Evolutionary conservation across 371 early-diverging fungal genomes (phyloP).

Genomic region (Lichtheimia ramosa): DNA sequence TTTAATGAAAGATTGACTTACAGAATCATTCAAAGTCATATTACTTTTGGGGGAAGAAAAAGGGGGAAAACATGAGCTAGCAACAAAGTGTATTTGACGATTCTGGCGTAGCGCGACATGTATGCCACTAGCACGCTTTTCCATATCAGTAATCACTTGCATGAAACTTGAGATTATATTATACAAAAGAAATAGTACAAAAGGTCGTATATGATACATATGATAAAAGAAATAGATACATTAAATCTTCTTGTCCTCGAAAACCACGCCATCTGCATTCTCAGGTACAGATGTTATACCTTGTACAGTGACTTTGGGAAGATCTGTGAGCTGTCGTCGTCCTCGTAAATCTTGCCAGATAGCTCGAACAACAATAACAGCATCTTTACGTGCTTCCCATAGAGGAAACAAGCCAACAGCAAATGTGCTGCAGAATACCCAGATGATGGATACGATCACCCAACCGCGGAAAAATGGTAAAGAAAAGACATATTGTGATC

Average conservation of each 20-base stretch:
- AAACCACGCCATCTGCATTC: slow-evolving; percentile 8
- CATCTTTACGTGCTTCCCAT: slow-evolving; percentile 52
- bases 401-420: slow-evolving; percentile 63
- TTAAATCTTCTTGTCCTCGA: slow-evolving; percentile 17
- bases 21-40: too few relatives aligned
- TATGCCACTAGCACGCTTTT: too few relatives aligned
- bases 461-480: slow-evolving; percentile 67
- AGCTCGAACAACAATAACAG: slow-evolving; percentile 37
- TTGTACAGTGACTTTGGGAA: background rate
- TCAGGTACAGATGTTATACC: background rate
- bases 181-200: too few relatives aligned
- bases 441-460: slow-evolving; percentile 63
- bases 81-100: too few relatives aligned
- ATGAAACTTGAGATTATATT: too few relatives aligned
- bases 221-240: background rate
- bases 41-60: too few relatives aligned
- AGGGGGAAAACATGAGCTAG: too few relatives aligned
- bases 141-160: too few relatives aligned
- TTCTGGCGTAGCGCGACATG: too few relatives aligned
- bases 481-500: slow-evolving; percentile 62
- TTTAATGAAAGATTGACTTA: too few relatives aligned
- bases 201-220: background rate
- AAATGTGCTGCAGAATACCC: slow-evolving; percentile 57
- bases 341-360: slow-evolving; percentile 43
- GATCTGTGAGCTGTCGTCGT: slow-evolving; percentile 3